phyloP scores from a whole-genome alignment of 345 rosid species.

The Gynandropsis gynandra region DNA sequence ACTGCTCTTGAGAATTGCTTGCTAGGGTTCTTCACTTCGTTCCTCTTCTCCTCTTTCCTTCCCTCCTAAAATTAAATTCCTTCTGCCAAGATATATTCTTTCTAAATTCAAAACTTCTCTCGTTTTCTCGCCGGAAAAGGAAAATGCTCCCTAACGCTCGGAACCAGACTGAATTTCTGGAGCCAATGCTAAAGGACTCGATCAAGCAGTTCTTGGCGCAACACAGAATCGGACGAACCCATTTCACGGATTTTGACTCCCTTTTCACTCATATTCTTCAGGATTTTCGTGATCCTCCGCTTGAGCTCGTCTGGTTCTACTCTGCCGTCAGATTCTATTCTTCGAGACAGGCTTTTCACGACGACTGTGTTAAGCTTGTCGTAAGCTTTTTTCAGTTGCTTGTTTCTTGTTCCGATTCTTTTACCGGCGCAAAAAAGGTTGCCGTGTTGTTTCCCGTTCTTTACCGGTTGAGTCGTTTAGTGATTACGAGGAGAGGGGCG shows the following conservation, averaged over 20 bases:
- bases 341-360: constrained; percentile 19
- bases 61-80: constrained; percentile 19
- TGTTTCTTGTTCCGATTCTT: constrained; percentile 40
- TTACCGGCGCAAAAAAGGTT: constrained; percentile 35
- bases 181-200: constrained; percentile 54
- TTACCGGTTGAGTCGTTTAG: constrained; percentile 36
- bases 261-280: constrained; percentile 58
- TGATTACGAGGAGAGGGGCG: constrained; percentile 6
- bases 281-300: constrained; percentile 44
- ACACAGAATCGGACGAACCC: constrained; percentile 35
- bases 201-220: constrained; percentile 45
- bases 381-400: constrained; percentile 51
- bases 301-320: constrained; percentile 69
- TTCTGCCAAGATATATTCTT: too few species aligned
- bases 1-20: too few species aligned
- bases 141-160: constrained; percentile 26
- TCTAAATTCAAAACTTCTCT: too few species aligned
- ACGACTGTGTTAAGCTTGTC: constrained; percentile 24
- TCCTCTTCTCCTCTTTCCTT: neutral
- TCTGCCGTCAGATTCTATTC: constrained; percentile 48
- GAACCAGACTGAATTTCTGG: constrained; percentile 25
- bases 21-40: too few species aligned
- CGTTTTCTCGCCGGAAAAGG: constrained; percentile 1
- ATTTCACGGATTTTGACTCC: constrained; percentile 54
- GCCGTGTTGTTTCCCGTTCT: constrained; percentile 61